Evolutionary conservation across 2,329 filamentous ascomycete genomes (phyloP), one percentile per base, ranked within the genome.

Genomic region (Pseudocercospora vitis): DNA sequence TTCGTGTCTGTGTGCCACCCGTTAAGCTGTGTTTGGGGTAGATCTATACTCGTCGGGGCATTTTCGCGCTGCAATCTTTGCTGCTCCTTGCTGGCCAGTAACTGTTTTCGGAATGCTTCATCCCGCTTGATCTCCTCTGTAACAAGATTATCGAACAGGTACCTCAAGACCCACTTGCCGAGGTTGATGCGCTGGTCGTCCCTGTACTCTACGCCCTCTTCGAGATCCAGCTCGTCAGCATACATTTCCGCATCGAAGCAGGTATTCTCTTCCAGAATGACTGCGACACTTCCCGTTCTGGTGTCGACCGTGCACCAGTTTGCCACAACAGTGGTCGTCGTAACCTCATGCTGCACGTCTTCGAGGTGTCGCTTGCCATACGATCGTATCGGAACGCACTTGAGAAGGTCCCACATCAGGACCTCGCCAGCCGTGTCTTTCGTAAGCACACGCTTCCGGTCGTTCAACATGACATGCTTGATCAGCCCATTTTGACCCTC

Each of bases 231-330:
- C 72, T 97, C 91, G 68, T 99, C 94, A 1, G 91, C 92, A 69
- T 99, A 99, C 71, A 96, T 88, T 68, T 99, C 94, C 12, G 91
- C 94, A 72, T 99, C 94, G 64, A 99, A 99, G 70, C 91, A 96
- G 63, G 95, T 95, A 66, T 94, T 95, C 33, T 91, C 89, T 68
- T 99, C 94, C 14, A 99, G 73, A 14, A 95, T 86, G 2, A 96
- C 92, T 2, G 91, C 92, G 51, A 99, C 77, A 58, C 89, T 90
- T 29, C 94, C 94, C 3, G 92, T 97, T 63, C 92, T 87, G 16
- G 92, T 91, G 67, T 99, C 91, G 49, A 97, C 88, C 1, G 89
- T 89, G 69, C 94, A 99, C 94, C 94, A 99, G 50, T 95, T 92
- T 3, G 92, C 88, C 32, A 97, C 89, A 26, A 86, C 91, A 68